A percentile compares a stretch with the other conserved stretches of the same genome.
phyloP scores from a whole-genome alignment of 208 protist genomes.

The Leishmania aethiopica region DNA sequence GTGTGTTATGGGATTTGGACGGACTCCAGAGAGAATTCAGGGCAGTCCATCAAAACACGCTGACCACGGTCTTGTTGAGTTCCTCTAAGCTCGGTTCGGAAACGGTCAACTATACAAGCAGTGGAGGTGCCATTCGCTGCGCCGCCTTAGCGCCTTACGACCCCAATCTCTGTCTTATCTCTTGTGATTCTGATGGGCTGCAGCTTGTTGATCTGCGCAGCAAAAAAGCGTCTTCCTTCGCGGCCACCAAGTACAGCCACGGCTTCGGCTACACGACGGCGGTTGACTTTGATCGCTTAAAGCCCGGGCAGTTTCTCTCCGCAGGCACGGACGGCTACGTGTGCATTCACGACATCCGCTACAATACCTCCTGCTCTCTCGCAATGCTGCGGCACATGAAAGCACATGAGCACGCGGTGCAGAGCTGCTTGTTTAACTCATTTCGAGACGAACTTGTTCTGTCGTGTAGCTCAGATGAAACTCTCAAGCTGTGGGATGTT shows the following conservation, averaged over 20 bases:
- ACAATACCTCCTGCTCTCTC: slow-evolving; percentile 23
- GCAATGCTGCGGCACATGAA: slow-evolving; percentile 25
- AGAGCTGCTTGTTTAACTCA: slow-evolving; percentile 75
- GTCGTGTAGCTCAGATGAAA: slow-evolving; percentile 71
- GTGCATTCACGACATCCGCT: slow-evolving; percentile 73
- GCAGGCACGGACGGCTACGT: slow-evolving; percentile 75
- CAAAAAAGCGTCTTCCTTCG: slow-evolving; percentile 42
- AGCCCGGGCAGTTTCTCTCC: slow-evolving; percentile 61
- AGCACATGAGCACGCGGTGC: slow-evolving; percentile 76
- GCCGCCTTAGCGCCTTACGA: slow-evolving; percentile 81
- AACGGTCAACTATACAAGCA: slow-evolving; percentile 31
- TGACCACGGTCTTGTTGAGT: slow-evolving; percentile 43
- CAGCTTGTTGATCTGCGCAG: slow-evolving; percentile 63
- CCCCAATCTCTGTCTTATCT: slow-evolving; percentile 52
- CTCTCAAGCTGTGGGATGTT: slow-evolving; percentile 81
- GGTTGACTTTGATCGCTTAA: slow-evolving; percentile 76
- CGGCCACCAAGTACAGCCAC: slow-evolving; percentile 38
- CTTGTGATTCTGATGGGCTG: slow-evolving; percentile 47
- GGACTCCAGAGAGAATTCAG: slow-evolving; percentile 75
- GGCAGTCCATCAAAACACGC: slow-evolving; percentile 24
- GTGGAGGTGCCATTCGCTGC: slow-evolving; percentile 28
- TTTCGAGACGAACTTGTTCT: slow-evolving; percentile 86
- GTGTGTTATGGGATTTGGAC: slow-evolving; percentile 82
- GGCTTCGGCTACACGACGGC: slow-evolving; percentile 51
- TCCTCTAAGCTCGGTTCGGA: slow-evolving; percentile 44